phyloP scores from a whole-genome alignment of 2,329 filamentous ascomycete genomes.

The Beauveria australis region DNA sequence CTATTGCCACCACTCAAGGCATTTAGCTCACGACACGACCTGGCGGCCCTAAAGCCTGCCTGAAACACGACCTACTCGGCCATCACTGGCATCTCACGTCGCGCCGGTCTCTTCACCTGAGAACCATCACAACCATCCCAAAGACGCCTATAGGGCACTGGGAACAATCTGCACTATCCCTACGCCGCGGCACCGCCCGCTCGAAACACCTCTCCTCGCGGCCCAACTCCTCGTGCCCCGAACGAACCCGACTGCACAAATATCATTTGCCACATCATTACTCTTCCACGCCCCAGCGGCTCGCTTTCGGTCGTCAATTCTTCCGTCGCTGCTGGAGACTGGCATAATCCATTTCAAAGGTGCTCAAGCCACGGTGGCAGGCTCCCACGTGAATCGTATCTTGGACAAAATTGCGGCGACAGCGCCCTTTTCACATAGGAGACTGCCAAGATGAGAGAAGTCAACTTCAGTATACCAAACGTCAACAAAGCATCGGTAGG shows the following conservation, averaged over 20 bases:
- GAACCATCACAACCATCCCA: not conserved
- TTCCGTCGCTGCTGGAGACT: not conserved
- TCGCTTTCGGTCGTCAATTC: not conserved
- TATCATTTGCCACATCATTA: not conserved
- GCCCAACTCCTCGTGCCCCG: not conserved
- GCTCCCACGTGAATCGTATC: constrained; percentile 4
- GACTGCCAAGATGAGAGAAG: constrained; percentile 79
- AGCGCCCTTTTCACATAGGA: constrained; percentile 10
- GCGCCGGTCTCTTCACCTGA: not conserved
- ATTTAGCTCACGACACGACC: constrained; percentile 5
- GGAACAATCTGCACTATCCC: not conserved
- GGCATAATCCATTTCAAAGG: not conserved
- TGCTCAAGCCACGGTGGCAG: constrained; percentile 3
- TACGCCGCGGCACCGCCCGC: not conserved
- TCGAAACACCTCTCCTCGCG: not conserved
- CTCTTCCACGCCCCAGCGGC: not conserved
- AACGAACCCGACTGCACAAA: constrained; percentile 7
- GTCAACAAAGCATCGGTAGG: constrained; percentile 99
- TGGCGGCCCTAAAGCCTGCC: constrained; percentile 9
- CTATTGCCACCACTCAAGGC: not conserved
- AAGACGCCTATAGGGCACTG: not conserved
- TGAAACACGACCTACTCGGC: constrained; percentile 10
- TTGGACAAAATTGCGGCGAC: constrained; percentile 3
- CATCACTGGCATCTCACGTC: constrained; percentile 4
- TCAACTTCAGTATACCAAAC: constrained; percentile 98